These are phyloP conservation scores for Heteromeles arbutifolia DNA, from an alignment of 306 rosid species.

Conservation along the genomic window DNA sequence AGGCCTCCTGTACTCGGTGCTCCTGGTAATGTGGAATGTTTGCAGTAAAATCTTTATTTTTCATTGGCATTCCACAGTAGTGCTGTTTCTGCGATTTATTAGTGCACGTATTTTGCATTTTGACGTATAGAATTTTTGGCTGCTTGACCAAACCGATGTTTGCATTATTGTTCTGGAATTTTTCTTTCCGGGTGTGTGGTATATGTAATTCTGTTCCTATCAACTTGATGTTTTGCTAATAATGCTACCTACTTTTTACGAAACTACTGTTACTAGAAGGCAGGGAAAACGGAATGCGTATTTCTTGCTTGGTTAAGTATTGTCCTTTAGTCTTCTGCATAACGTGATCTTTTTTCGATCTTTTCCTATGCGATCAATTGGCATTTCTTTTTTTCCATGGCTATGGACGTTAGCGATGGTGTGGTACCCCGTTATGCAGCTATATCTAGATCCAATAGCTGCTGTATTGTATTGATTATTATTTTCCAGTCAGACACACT, in stretches of 20 bases:
- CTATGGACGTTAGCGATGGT: background rate
- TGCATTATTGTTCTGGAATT: background rate
- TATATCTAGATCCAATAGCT: background rate
- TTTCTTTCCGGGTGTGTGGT: background rate
- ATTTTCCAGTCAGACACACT: background rate
- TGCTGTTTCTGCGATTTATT: background rate
- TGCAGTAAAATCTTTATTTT: background rate
- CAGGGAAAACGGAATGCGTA: background rate
- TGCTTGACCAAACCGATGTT: background rate
- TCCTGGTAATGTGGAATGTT: slow-evolving; percentile 46
- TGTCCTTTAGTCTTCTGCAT: background rate
- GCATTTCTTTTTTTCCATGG: background rate
- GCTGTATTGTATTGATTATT: background rate
- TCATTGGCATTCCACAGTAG: background rate
- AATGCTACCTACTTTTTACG: background rate
- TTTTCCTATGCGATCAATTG: background rate
- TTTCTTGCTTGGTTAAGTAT: background rate
- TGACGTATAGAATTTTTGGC: background rate
- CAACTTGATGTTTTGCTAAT: background rate
- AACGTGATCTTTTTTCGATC: background rate
- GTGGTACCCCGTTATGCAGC: background rate
- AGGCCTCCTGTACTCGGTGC: slow-evolving; percentile 73
- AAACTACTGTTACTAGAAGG: background rate
- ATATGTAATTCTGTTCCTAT: background rate
- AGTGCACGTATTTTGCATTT: background rate